Conservation (phyloP, 768 basidiomycete genomes). For the Grammothele lineata region DNA sequence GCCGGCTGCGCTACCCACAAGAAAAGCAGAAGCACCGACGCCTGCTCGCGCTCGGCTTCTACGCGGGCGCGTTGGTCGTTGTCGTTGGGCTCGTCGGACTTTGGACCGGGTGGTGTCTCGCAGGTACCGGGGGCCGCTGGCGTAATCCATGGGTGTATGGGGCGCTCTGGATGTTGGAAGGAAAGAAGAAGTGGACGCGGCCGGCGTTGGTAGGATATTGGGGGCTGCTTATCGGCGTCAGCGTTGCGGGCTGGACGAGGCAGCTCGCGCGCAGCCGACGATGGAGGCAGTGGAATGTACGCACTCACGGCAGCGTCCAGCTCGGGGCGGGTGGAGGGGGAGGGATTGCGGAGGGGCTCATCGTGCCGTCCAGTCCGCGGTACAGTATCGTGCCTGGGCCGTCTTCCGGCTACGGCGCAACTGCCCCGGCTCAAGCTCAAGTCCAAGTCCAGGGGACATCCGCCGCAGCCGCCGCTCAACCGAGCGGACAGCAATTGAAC, state of each 20-base stretch:
- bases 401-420: conserved; percentile 7
- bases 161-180: conserved; percentile 73
- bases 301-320: neutral
- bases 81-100: conserved; percentile 81
- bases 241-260: conserved; percentile 92
- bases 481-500: no score
- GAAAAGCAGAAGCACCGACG: conserved; percentile 81
- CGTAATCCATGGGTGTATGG: conserved; percentile 89
- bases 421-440: neutral
- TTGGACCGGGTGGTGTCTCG: conserved; percentile 89
- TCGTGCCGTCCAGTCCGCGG: conserved; percentile 7
- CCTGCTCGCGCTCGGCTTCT: conserved; percentile 82
- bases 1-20: conserved; percentile 74
- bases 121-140: no score
- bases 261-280: conserved; percentile 77
- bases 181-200: conserved; percentile 73
- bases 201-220: conserved; percentile 80
- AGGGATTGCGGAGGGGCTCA: neutral
- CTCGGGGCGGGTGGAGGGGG: no score
- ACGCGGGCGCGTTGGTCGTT: conserved; percentile 69
- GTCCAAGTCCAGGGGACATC: no score
- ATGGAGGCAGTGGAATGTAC: conserved; percentile 48
- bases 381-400: no score
- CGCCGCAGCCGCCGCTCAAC: no score
- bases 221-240: conserved; percentile 72